Evolutionary conservation across 1,284 basidiomycete species (phyloP).

Genomic region (Apiotrichum veenhuisii): DNA sequence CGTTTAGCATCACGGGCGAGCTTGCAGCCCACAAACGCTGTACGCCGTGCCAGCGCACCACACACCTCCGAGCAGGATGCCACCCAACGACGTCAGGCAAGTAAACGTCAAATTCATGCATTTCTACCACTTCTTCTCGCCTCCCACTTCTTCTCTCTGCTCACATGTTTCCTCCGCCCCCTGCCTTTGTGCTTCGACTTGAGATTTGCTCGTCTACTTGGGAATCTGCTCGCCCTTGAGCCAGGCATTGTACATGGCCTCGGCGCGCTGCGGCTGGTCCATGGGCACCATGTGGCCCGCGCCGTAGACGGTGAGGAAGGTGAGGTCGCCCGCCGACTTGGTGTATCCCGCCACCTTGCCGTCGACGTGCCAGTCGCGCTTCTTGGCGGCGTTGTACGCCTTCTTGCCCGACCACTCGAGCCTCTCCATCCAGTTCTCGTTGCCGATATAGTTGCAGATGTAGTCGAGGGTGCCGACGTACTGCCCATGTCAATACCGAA

Average conservation of each 20-base stretch:
- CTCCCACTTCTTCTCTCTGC: too few relatives aligned
- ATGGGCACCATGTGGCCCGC: slow-evolving; percentile 51
- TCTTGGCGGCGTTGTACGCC: slow-evolving; percentile 51
- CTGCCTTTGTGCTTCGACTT: background rate
- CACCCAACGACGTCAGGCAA: too few relatives aligned
- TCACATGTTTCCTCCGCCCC: too few relatives aligned
- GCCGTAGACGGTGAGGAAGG: slow-evolving; percentile 44
- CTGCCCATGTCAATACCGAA: background rate
- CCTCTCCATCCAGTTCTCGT: slow-evolving; percentile 61
- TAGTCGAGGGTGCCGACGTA: slow-evolving; percentile 61
- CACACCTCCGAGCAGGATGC: too few relatives aligned
- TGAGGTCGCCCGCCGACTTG: slow-evolving; percentile 59
- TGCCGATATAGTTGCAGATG: slow-evolving; percentile 67
- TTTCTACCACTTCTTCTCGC: too few relatives aligned
- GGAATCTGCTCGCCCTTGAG: slow-evolving; percentile 20
- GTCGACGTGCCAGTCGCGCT: slow-evolving; percentile 54
- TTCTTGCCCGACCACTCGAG: slow-evolving; percentile 64
- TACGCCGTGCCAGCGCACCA: too few relatives aligned
- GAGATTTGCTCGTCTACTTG: background rate
- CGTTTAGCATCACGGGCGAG: too few relatives aligned
- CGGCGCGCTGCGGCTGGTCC: slow-evolving; percentile 48
- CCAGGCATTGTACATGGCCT: slow-evolving; percentile 48
- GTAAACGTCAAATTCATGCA: too few relatives aligned
- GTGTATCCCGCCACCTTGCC: slow-evolving; percentile 55
- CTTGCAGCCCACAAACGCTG: too few relatives aligned